These are phyloP conservation scores for Talaromyces trachyspermus DNA, from an alignment of 495 filamentous ascomycete genomes.

Conservation along the genomic window DNA sequence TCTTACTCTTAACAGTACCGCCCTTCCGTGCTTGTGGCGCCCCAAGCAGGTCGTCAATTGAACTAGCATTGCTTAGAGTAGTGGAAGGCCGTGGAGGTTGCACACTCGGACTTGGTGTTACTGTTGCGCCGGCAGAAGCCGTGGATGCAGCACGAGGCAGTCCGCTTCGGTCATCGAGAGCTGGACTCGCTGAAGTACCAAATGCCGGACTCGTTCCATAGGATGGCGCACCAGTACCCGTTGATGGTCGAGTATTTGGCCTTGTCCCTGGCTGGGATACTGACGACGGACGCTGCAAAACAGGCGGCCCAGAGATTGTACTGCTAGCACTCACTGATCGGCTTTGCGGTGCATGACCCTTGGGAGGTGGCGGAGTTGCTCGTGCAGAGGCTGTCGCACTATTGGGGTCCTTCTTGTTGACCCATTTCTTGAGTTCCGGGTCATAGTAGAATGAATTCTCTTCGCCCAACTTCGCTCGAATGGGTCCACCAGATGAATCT, in stretches of 20 bases:
- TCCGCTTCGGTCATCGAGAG: constrained; percentile 15
- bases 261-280: constrained; percentile 19
- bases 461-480: constrained; percentile 92
- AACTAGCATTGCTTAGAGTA: constrained; percentile 67
- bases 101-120: constrained; percentile 19
- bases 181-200: constrained; percentile 25
- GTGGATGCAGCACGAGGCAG: constrained; percentile 32
- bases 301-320: constrained; percentile 19
- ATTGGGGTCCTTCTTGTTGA: constrained; percentile 80
- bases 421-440: constrained; percentile 89
- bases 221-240: constrained; percentile 26
- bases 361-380: constrained; percentile 47
- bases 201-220: constrained; percentile 34
- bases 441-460: constrained; percentile 91
- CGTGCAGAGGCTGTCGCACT: constrained; percentile 37
- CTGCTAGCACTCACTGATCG: constrained; percentile 31
- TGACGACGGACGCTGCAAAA: constrained; percentile 18
- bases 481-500: constrained; percentile 48
- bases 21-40: constrained; percentile 62
- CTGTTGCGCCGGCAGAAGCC: constrained; percentile 25
- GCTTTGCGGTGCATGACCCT: constrained; percentile 36
- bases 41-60: constrained; percentile 78
- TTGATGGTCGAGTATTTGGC: constrained; percentile 30
- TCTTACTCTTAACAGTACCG: constrained; percentile 58
- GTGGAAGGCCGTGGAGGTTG: constrained; percentile 48